Evolutionary conservation across 768 basidiomycete species (phyloP).

Genomic region (Cyathus striatus): DNA sequence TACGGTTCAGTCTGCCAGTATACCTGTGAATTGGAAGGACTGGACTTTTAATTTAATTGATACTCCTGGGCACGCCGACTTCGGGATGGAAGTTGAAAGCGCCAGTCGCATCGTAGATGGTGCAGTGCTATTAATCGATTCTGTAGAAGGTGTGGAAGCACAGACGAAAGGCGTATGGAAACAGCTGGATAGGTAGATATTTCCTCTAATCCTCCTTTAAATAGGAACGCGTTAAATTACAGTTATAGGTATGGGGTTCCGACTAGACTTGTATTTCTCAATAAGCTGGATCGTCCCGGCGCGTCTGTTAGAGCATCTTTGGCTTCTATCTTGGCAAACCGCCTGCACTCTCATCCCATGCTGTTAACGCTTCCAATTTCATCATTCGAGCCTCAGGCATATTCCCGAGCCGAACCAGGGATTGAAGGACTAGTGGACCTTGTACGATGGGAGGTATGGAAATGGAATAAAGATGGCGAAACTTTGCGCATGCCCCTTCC

Average conservation of each 20-base stretch:
- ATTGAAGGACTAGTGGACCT: slow-evolving; percentile 83
- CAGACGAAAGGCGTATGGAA: slow-evolving; percentile 89
- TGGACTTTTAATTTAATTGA: slow-evolving; percentile 88
- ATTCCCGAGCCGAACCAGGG: slow-evolving; percentile 72
- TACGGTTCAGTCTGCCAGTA: slow-evolving; percentile 89
- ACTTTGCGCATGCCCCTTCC: slow-evolving; percentile 46
- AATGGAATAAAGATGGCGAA: slow-evolving; percentile 53
- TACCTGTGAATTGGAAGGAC: slow-evolving; percentile 80
- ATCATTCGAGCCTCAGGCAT: slow-evolving; percentile 64
- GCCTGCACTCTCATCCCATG: slow-evolving; percentile 72
- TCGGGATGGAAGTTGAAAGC: slow-evolving; percentile 96
- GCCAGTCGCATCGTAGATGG: slow-evolving; percentile 89
- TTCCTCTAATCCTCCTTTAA: too few relatives aligned
- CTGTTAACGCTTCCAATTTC: slow-evolving; percentile 70
- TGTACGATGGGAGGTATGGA: slow-evolving; percentile 81
- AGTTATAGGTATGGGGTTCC: slow-evolving; percentile 66
- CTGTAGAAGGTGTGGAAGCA: slow-evolving; percentile 88
- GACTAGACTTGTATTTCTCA: slow-evolving; percentile 76
- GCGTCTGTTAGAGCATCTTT: slow-evolving; percentile 73
- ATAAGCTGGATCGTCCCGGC: slow-evolving; percentile 85
- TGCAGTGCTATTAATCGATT: slow-evolving; percentile 83
- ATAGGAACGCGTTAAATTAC: too few relatives aligned
- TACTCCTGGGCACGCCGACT: slow-evolving; percentile 90
- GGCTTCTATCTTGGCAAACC: slow-evolving; percentile 66
- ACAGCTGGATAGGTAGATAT: slow-evolving; percentile 72